Conservation (phyloP, 176 grass and related monocot genomes). For the Sorghum bicolor region Sorghum_bicolor_NCBIv3 NC_012873.2:64927501-64928000, state of each 20-base stretch:
- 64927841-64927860: background rate
- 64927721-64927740: no score
- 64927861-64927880: background rate
- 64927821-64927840: no score
- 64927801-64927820: no score
- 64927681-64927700: background rate
- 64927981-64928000: background rate
- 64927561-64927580: background rate
- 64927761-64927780: background rate
- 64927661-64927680: background rate
- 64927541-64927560: no score
- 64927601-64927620: background rate
- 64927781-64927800: background rate
- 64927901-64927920: background rate
- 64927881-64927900: background rate
- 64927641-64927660: background rate
- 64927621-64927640: background rate
- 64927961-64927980: background rate
- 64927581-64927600: background rate
- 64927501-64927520: no score
- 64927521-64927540: no score
- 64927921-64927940: background rate
- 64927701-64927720: no score
- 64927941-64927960: background rate
- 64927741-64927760: no score